Evolutionary conservation across 176 grass and related monocot genomes (phyloP).

Genomic region (Aechmea fasciata): DNA sequence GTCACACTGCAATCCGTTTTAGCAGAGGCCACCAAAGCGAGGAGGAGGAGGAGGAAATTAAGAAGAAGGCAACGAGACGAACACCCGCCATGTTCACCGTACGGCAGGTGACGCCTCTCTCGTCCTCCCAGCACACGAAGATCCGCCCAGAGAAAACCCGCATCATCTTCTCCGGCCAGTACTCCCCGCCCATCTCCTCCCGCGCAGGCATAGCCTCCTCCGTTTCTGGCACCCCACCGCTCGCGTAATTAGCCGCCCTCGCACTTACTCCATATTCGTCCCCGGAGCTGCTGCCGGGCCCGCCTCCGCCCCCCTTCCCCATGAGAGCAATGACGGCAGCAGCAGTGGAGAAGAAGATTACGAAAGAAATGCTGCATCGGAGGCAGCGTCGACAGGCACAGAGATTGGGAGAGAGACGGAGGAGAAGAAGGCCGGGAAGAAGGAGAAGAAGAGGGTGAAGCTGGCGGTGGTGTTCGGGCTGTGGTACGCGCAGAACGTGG

Average conservation of each 20-base stretch:
- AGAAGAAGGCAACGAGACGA: too few species aligned
- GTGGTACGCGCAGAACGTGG: slow-evolving; percentile 37
- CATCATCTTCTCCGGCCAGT: too few species aligned
- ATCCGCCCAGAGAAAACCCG: too few species aligned
- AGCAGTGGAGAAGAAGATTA: too few species aligned
- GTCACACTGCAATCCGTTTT: not conserved
- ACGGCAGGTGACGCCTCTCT: too few species aligned
- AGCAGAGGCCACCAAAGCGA: too few species aligned
- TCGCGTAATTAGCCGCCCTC: not conserved
- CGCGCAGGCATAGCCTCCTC: not conserved
- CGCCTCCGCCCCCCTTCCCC: not conserved
- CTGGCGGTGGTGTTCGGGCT: slow-evolving; percentile 31
- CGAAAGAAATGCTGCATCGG: too few species aligned
- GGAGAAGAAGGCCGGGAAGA: not conserved
- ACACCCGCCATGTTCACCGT: too few species aligned
- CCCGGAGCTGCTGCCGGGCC: not conserved
- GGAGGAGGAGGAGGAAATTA: too few species aligned
- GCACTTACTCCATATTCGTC: not conserved
- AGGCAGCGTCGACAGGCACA: not conserved
- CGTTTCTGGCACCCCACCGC: not conserved
- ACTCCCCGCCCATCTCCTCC: too few species aligned
- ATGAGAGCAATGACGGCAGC: not conserved
- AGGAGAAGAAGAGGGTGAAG: slow-evolving; percentile 6
- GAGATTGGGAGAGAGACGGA: not conserved
- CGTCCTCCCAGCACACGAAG: too few species aligned